Percentiles rank a stretch among this genome's conserved stretches.
These are phyloP conservation scores for Bolboschoenoplectus hybrid DNA, from an alignment of 202 grass and related monocot species.

Conservation along the genomic window DNA sequence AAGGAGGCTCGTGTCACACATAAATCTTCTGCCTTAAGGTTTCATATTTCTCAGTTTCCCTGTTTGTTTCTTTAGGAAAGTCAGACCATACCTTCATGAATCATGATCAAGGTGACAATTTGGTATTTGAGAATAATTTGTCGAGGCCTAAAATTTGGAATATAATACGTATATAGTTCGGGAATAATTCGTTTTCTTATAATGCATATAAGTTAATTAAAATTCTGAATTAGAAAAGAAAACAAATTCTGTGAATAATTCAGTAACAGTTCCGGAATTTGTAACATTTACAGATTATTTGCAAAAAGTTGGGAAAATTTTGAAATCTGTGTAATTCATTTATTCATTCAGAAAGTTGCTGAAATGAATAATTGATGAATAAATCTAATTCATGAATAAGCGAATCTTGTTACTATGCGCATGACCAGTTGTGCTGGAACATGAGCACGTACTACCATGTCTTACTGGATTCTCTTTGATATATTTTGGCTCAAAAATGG, in stretches of 20 bases:
- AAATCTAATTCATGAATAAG: not conserved
- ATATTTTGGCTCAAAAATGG: not conserved
- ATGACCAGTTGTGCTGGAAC: not conserved
- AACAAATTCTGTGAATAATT: not conserved
- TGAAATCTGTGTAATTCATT: not conserved
- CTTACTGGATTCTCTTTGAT: not conserved
- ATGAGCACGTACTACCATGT: not conserved
- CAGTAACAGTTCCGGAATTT: not conserved
- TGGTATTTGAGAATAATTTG: not conserved
- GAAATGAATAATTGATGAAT: not conserved
- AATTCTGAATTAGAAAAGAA: not conserved
- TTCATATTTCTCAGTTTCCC: conserved; percentile 19
- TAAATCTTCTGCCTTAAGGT: conserved; percentile 9
- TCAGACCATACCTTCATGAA: not conserved
- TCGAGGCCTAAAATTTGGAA: not conserved
- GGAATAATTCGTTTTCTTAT: not conserved
- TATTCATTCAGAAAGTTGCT: not conserved
- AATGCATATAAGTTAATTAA: not conserved
- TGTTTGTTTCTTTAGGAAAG: conserved; percentile 15
- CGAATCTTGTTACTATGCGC: not conserved
- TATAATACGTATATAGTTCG: not conserved
- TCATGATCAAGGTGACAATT: not conserved
- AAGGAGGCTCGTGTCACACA: not conserved
- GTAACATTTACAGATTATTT: not conserved
- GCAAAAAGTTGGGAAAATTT: not conserved